These are phyloP conservation scores for Rhododendron vialii DNA, from an alignment of 148 eudicot genomes.

Conservation along the genomic window DNA sequence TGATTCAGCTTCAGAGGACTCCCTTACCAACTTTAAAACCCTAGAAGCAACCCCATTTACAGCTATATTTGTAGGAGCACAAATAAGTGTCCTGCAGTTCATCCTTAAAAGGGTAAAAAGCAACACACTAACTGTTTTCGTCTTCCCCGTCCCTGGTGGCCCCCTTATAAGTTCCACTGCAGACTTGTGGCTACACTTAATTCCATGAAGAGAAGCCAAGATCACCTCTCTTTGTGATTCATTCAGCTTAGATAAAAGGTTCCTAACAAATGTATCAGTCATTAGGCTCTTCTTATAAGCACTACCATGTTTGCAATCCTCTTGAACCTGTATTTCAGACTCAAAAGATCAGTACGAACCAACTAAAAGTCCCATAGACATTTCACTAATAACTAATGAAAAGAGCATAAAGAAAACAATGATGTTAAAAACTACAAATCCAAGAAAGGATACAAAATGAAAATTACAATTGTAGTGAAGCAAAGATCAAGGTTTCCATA, in stretches of 20 bases:
- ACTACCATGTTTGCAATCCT: conserved; percentile 20
- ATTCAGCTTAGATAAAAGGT: conserved; percentile 31
- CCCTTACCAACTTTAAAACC: conserved; percentile 28
- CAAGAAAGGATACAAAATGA: not conserved
- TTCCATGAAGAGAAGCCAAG: conserved; percentile 30
- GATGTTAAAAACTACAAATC: not conserved
- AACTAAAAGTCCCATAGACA: not conserved
- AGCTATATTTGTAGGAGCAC: conserved; percentile 60
- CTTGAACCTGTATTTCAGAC: conserved; percentile 36
- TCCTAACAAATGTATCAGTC: conserved; percentile 11
- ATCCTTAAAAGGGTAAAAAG: conserved; percentile 28
- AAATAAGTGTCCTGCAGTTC: conserved; percentile 34
- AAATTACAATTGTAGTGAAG: not conserved
- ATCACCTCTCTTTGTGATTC: conserved; percentile 40
- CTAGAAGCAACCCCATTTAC: conserved; percentile 54
- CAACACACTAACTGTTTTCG: conserved; percentile 41
- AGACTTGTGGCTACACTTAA: conserved; percentile 30
- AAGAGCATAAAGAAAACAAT: not conserved
- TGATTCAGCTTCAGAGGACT: conserved; percentile 22
- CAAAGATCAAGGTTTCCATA: not conserved
- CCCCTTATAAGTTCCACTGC: conserved; percentile 55
- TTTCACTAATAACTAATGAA: not conserved
- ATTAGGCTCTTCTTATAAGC: conserved; percentile 10
- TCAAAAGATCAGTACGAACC: not conserved
- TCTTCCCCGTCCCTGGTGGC: conserved; percentile 66